phyloP scores from a whole-genome alignment of 1,139 yeast species.

The Ogataea hybrid region DNA sequence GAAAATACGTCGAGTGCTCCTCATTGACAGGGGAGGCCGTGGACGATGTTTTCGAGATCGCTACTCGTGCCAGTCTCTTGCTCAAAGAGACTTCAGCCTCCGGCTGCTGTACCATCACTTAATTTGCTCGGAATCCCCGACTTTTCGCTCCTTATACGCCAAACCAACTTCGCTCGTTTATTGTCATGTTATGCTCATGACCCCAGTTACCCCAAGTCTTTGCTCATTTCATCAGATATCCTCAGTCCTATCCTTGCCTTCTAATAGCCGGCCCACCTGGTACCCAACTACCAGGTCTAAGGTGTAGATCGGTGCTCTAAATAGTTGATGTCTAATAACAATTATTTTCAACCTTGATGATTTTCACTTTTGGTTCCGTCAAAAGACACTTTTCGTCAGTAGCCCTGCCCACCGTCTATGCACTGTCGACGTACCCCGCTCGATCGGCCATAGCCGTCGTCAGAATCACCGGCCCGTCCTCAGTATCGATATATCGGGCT shows the following conservation, averaged over 20 bases:
- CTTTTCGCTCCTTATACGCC: conserved; percentile 7
- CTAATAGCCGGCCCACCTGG: not conserved
- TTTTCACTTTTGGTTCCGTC: not conserved
- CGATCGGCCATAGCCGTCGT: conserved; percentile 87
- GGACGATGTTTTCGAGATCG: conserved; percentile 75
- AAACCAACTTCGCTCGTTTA: conserved; percentile 5
- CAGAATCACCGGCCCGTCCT: conserved; percentile 73
- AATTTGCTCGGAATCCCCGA: conserved; percentile 1
- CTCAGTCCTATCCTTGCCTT: conserved; percentile 4
- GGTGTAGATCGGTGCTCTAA: conserved; percentile 4
- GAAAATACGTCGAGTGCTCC: conserved; percentile 67
- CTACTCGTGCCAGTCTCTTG: conserved; percentile 65
- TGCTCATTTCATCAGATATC: not conserved
- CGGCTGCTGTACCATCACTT: conserved; percentile 43
- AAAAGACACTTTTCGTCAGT: not conserved
- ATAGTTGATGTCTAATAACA: conserved; percentile 6
- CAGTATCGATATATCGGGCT: conserved; percentile 41
- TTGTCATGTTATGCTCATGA: not conserved
- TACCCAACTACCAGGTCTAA: not conserved
- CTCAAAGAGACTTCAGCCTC: conserved; percentile 38
- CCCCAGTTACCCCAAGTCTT: not conserved
- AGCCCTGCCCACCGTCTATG: conserved; percentile 72
- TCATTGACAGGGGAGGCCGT: conserved; percentile 81
- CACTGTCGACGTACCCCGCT: conserved; percentile 80
- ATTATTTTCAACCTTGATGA: not conserved